phyloP scores from a whole-genome alignment of 441 rosid genomes.

The Mallotus japonicus region DNA sequence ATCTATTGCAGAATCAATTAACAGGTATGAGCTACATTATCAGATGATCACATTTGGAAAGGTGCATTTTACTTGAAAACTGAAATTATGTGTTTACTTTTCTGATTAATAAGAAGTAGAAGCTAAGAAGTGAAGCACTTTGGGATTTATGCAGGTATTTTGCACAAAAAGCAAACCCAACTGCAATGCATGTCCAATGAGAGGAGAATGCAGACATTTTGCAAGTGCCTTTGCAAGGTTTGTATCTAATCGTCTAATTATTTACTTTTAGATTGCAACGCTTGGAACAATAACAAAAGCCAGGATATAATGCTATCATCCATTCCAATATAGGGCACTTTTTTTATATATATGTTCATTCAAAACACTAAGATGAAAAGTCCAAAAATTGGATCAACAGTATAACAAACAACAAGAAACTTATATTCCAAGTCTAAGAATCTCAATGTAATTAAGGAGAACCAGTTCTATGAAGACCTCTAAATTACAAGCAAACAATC shows the following conservation, averaged over 20 bases:
- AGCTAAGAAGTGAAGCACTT: constrained; percentile 11
- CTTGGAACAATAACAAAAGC: constrained; percentile 4
- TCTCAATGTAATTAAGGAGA: background rate
- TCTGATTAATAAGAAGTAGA: constrained; percentile 17
- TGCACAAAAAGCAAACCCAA: constrained; percentile 94
- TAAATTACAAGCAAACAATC: background rate
- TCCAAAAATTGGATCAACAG: background rate
- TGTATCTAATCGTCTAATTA: constrained; percentile 24
- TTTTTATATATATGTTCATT: background rate
- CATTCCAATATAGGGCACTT: background rate
- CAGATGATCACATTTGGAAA: constrained; percentile 97
- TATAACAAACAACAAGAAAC: background rate
- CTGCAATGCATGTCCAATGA: constrained; percentile 98
- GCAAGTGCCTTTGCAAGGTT: constrained; percentile 99
- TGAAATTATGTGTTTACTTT: constrained; percentile 7
- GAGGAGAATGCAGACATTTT: constrained; percentile 96
- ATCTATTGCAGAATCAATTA: constrained; percentile 27
- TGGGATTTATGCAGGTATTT: constrained; percentile 65
- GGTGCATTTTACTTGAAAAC: constrained; percentile 37
- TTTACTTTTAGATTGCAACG: background rate
- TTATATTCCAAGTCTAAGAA: background rate
- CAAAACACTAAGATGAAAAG: background rate
- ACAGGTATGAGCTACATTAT: constrained; percentile 95
- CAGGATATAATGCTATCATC: background rate
- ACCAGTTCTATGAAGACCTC: background rate